These are phyloP conservation scores for Saccharum hybrid DNA, from an alignment of 202 grass and related monocot species.

Conservation along the genomic window DNA sequence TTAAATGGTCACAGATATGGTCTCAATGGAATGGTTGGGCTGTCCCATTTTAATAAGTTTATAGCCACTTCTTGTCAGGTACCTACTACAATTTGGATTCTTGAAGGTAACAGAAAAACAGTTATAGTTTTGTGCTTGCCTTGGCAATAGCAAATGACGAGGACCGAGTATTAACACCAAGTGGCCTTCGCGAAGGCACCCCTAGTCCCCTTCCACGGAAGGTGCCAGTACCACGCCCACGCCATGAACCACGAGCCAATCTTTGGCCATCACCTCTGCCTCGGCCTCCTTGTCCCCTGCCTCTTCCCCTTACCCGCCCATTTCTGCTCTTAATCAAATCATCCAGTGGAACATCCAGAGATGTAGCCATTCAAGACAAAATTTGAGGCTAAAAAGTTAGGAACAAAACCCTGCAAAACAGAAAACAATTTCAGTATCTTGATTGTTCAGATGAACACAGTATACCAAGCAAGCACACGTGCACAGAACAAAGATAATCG, in stretches of 20 bases:
- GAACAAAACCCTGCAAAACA: constrained; percentile 43
- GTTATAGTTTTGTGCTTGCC: constrained; percentile 81
- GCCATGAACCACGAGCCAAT: constrained; percentile 57
- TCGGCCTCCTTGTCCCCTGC: constrained; percentile 59
- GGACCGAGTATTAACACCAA: constrained; percentile 83
- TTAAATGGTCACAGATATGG: constrained; percentile 40
- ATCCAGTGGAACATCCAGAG: constrained; percentile 78
- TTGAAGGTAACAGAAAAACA: constrained; percentile 75
- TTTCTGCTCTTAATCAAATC: constrained; percentile 78
- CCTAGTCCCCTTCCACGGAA: constrained; percentile 71
- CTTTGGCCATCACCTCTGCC: constrained; percentile 63
- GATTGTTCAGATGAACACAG: constrained; percentile 23
- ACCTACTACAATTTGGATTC: constrained; percentile 63
- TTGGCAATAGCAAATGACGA: constrained; percentile 84
- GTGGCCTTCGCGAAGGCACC: constrained; percentile 69
- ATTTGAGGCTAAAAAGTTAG: constrained; percentile 14
- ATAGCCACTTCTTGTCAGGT: constrained; percentile 50
- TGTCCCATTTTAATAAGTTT: constrained; percentile 47
- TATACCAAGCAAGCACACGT: neutral
- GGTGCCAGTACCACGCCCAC: constrained; percentile 60
- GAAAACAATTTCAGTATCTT: constrained; percentile 25
- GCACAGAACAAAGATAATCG: neutral
- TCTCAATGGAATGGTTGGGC: constrained; percentile 33
- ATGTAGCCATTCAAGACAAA: constrained; percentile 54
- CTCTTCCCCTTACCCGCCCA: constrained; percentile 68